These are phyloP conservation scores for Mortierella sp. DNA, from an alignment of 371 early-diverging fungal species.

Conservation along the genomic window DNA sequence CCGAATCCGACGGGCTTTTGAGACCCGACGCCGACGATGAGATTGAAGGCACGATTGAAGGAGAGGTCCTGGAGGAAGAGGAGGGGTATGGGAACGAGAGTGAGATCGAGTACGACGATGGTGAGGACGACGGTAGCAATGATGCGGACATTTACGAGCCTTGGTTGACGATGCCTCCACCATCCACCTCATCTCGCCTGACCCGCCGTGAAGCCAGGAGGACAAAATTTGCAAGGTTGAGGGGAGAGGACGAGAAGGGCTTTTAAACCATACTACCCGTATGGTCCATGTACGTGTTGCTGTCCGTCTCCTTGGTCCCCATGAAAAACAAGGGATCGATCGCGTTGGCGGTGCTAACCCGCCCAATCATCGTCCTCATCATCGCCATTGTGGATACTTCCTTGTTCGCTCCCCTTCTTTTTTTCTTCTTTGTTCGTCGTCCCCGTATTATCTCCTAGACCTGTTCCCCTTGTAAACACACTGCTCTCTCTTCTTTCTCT, in stretches of 20 bases:
- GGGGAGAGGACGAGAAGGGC: not conserved
- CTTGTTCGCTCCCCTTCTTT: not conserved
- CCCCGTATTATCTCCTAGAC: not conserved
- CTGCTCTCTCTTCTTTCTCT: not conserved
- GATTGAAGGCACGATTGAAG: conserved; percentile 38
- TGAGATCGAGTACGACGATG: conserved; percentile 8
- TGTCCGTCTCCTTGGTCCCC: not conserved
- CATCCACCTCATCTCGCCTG: not conserved
- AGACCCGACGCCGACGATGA: conserved; percentile 43
- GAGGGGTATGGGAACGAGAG: conserved; percentile 30
- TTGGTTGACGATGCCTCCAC: not conserved
- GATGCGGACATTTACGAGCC: not conserved
- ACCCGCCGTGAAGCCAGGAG: not conserved
- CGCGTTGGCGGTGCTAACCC: not conserved
- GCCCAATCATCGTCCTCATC: not conserved
- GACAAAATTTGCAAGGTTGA: not conserved
- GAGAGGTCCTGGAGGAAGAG: conserved; percentile 32
- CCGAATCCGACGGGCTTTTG: conserved; percentile 30
- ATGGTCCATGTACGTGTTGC: not conserved
- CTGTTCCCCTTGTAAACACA: not conserved
- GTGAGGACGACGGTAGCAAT: not conserved
- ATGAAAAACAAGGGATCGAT: conserved; percentile 2
- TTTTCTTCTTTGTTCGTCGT: not conserved
- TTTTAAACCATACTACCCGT: not conserved
- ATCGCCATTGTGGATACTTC: not conserved